Base-by-base conservation (phyloP, 2,329 filamentous ascomycete genomes). In the Paramyrothecium roridum region DNA sequence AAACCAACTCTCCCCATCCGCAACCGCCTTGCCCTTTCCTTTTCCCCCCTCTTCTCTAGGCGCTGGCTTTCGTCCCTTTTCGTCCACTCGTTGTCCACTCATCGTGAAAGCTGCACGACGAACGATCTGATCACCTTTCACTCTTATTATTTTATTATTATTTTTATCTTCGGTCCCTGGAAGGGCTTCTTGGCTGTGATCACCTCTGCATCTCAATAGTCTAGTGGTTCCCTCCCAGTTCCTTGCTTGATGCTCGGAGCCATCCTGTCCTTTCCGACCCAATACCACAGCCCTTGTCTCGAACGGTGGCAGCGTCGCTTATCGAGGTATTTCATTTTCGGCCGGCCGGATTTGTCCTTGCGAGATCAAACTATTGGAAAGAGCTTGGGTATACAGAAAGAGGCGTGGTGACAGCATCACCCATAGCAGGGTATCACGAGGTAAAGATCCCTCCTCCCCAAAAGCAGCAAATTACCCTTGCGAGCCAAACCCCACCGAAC, bases 21-120 rank as follows among this genome's bases (percentile, higher is more conserved):
- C 26, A 30, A 43, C 16, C 37, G 6, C 37, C 13, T 13, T 17
- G n/a, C n/a, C 37, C 37, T 6, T 19, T 16, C 13, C 37, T 13
- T 43, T 17, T 19, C 37, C n/a, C n/a, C 37, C n/a, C n/a, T 19
- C 37, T 33, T 59, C 57, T 57, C 49, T 66, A 66, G 54, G 64
- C 64, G 64, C 64, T 66, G 61, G 56, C 60, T 57, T 53, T 57
- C 55, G 55, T 56, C 54, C 46, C 52, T 45, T 43, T 43, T 56
- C 40, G 56, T 57, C 61, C 63, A 63, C 63, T 63, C 57, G 59
- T 58, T 52, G 53, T 54, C 51, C 26, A 30, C 55, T n/a, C 49
- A 53, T 26, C 52, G 49, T 45, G 19, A 26, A 30, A 4, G 20
- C 47, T 49, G 47, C 47, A 49, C 47, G 21, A 26, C 26, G 21